Evolutionary conservation across 1,139 yeast genomes (phyloP).

Genomic region (Pichia cactophila): DNA sequence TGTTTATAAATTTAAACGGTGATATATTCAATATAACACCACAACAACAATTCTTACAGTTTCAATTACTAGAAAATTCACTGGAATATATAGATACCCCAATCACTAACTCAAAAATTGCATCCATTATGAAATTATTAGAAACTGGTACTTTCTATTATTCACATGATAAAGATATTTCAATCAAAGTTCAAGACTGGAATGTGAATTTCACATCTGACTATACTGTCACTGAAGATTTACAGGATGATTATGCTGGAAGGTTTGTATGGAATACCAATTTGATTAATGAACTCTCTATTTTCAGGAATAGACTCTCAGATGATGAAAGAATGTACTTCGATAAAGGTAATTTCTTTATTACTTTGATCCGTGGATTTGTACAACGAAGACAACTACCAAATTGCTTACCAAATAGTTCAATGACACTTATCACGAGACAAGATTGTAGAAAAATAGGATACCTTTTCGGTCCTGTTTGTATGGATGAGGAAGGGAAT

Average conservation of each 20-base stretch:
- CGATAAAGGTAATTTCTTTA: constrained; percentile 51
- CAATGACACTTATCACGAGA: constrained; percentile 55
- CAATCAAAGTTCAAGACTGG: constrained; percentile 55
- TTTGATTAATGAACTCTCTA: constrained; percentile 49
- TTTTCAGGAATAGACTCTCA: constrained; percentile 51
- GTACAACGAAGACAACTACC: constrained; percentile 46
- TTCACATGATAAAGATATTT: constrained; percentile 58
- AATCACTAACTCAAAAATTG: constrained; percentile 30
- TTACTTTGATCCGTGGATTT: constrained; percentile 59
- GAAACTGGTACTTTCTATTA: constrained; percentile 61
- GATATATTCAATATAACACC: constrained; percentile 28
- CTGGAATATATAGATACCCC: constrained; percentile 6
- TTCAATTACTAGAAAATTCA: not conserved
- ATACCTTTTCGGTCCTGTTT: constrained; percentile 58
- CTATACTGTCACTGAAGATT: constrained; percentile 15
- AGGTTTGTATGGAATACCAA: constrained; percentile 61
- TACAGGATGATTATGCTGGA: constrained; percentile 38
- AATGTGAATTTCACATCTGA: not conserved
- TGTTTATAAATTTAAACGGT: constrained; percentile 54
- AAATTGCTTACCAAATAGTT: constrained; percentile 21
- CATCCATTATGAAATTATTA: constrained; percentile 47
- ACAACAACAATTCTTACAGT: not conserved
- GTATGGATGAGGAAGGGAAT: constrained; percentile 65
- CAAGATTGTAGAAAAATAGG: constrained; percentile 57
- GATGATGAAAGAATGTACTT: constrained; percentile 41